phyloP scores from a whole-genome alignment of 768 basidiomycete species.

The Lactarius hengduanensis region DNA sequence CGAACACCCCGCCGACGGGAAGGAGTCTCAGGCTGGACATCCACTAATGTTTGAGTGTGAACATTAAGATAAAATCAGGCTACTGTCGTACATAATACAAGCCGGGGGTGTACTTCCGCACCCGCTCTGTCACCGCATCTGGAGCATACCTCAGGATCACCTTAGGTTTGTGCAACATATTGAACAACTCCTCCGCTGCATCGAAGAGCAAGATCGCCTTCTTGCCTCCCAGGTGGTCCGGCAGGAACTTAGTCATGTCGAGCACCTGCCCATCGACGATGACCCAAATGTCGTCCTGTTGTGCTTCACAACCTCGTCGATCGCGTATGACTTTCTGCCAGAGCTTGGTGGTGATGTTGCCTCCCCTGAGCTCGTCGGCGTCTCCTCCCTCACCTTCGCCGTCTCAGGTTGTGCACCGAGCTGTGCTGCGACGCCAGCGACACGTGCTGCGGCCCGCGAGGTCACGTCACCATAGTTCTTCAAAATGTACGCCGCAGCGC shows the following conservation, averaged over 20 bases:
- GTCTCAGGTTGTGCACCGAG: conserved; percentile 45
- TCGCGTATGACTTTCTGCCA: conserved; percentile 37
- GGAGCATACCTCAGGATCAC: conserved; percentile 83
- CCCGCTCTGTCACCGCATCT: conserved; percentile 74
- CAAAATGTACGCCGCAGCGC: conserved; percentile 86
- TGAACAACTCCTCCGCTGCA: conserved; percentile 93
- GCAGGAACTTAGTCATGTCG: conserved; percentile 82
- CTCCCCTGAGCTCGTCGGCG: conserved; percentile 25
- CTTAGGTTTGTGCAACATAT: conserved; percentile 91
- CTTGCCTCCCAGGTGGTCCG: conserved; percentile 90
- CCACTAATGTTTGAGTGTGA: no score
- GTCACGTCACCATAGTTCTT: conserved; percentile 64
- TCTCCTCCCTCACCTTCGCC: conserved; percentile 1
- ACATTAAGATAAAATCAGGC: no score
- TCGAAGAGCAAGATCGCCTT: conserved; percentile 88
- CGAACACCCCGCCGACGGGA: no score
- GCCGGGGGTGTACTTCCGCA: no score
- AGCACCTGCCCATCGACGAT: conserved; percentile 87
- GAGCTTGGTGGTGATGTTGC: conserved; percentile 34
- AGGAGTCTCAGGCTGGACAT: no score
- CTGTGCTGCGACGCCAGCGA: conserved; percentile 75
- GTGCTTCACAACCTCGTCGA: conserved; percentile 84
- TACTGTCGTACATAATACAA: no score
- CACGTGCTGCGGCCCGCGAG: conserved; percentile 76
- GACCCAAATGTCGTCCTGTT: conserved; percentile 95